phyloP scores from a whole-genome alignment of 129 eudicot species.

The Centaurea solstitialis region DNA sequence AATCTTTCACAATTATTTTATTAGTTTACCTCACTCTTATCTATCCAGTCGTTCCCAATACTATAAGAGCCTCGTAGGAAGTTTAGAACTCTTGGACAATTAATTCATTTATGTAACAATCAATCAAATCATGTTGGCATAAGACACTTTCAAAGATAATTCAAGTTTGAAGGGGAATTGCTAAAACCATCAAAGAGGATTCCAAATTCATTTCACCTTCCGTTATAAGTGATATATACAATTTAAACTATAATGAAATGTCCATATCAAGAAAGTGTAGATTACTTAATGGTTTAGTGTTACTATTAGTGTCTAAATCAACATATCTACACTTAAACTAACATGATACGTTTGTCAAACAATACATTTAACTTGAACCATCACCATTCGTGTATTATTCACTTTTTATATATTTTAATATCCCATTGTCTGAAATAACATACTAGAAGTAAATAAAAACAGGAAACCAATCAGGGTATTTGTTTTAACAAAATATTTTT shows the following conservation, averaged over 20 bases:
- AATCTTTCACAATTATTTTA: no score
- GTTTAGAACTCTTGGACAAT: neutral
- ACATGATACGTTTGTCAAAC: slow-evolving; percentile 31
- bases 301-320: slow-evolving; percentile 50
- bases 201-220: slow-evolving; percentile 25
- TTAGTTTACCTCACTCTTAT: no score
- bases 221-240: slow-evolving; percentile 5
- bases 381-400: slow-evolving; percentile 56
- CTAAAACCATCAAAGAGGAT: slow-evolving; percentile 6
- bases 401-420: slow-evolving; percentile 31
- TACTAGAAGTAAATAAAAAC: slow-evolving; percentile 39
- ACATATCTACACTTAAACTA: slow-evolving; percentile 34
- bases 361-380: slow-evolving; percentile 26
- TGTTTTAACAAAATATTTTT: no score
- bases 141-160: neutral
- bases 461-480: neutral
- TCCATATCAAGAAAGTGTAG: slow-evolving; percentile 19
- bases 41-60: neutral
- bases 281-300: slow-evolving; percentile 29
- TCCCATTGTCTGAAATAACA: slow-evolving; percentile 48
- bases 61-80: neutral
- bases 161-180: slow-evolving; percentile 37
- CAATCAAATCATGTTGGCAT: neutral
- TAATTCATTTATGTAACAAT: neutral
- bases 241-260: slow-evolving; percentile 17